Conservation (phyloP, 2,329 filamentous ascomycete genomes). For the Cordyceps tenuipes region DNA sequence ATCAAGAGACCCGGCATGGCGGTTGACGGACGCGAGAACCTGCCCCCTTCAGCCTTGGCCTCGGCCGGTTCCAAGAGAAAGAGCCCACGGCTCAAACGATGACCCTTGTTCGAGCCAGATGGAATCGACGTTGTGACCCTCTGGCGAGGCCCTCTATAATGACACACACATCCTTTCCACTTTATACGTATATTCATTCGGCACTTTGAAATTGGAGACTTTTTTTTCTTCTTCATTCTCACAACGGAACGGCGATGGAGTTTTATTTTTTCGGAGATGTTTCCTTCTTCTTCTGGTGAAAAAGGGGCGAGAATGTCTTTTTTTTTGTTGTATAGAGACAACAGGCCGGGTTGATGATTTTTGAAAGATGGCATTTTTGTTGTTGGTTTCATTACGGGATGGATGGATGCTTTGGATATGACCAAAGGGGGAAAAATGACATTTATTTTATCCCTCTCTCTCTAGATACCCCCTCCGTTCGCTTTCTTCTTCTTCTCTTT, state of each 20-base stretch:
- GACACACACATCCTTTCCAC: not conserved
- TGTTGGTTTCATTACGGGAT: not conserved
- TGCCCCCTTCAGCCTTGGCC: slow-evolving; percentile 27
- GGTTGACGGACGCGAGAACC: slow-evolving; percentile 43
- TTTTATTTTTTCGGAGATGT: not conserved
- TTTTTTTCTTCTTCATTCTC: not conserved
- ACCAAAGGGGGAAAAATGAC: not conserved
- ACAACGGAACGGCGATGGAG: not conserved
- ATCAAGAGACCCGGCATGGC: slow-evolving; percentile 27
- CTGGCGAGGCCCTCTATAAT: not conserved
- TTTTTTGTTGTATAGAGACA: not conserved
- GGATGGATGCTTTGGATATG: not conserved
- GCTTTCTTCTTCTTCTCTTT: not conserved
- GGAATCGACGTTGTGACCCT: not conserved
- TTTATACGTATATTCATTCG: not conserved
- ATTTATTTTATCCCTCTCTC: not conserved
- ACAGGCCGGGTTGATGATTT: not conserved
- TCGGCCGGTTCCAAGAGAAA: slow-evolving; percentile 38
- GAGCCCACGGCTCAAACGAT: slow-evolving; percentile 41
- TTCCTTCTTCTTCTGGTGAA: not conserved
- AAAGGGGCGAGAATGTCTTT: not conserved
- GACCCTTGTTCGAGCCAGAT: not conserved
- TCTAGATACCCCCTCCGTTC: not conserved
- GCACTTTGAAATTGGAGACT: not conserved
- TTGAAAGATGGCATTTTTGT: not conserved